Percentiles rank a stretch among this genome's conserved stretches.
Evolutionary conservation across 768 basidiomycete genomes (phyloP).

Genomic region (Chiua virens): DNA sequence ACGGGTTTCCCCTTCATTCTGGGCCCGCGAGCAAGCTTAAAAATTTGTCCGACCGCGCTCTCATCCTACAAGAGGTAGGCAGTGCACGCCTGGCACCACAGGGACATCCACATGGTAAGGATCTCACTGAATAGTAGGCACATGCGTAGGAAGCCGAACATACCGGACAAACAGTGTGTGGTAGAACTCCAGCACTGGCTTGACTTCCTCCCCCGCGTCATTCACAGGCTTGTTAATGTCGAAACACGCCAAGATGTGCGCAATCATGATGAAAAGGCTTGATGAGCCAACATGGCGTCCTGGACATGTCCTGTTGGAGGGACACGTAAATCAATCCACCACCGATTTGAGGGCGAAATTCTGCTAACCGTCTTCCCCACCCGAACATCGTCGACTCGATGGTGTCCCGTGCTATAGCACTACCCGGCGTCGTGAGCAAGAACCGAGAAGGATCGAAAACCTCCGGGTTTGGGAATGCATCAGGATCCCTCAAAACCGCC

Average conservation of each 20-base stretch:
- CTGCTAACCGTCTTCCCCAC: neutral
- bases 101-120: too few relatives aligned
- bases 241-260: constrained; percentile 1
- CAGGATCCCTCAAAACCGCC: constrained; percentile 21
- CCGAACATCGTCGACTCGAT: neutral
- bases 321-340: too few relatives aligned
- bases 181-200: neutral
- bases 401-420: neutral
- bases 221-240: neutral
- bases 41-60: too few relatives aligned
- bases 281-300: neutral
- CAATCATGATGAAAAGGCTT: neutral
- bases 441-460: constrained; percentile 21
- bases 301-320: neutral
- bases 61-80: too few relatives aligned
- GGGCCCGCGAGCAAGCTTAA: too few relatives aligned
- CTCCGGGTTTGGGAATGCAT: constrained; percentile 20
- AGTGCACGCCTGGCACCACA: too few relatives aligned
- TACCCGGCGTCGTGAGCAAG: neutral
- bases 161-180: neutral
- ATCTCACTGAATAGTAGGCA: too few relatives aligned
- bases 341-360: too few relatives aligned
- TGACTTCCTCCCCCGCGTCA: neutral
- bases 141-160: neutral
- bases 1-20: too few relatives aligned